Base-by-base conservation (phyloP, 208 protist genomes). In the Crithidia expoeki region DNA sequence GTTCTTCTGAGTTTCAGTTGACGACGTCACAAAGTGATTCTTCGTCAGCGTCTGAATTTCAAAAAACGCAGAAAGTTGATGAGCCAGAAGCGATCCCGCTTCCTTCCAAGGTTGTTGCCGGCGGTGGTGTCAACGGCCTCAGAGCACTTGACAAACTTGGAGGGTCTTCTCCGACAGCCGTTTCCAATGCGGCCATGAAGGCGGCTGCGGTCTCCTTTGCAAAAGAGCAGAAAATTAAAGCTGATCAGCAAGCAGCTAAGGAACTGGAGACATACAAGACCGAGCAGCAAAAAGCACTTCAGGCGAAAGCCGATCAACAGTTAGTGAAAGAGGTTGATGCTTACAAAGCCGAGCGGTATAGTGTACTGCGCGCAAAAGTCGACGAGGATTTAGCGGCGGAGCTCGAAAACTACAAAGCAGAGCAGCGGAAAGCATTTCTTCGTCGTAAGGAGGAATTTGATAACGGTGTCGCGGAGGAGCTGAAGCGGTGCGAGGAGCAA, bases 71-170 rank as follows among this genome's bases (percentile, higher is more conserved):
- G 11, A 53, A 65, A 14, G 40, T 67, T 36, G 61, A 74, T 30
- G 58, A 68, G 49, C 66, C 60, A 7, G 61, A 68, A 2, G 34
- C 47, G 9, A 59, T 76, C 28, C 60, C 62, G 9, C 44, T 76
- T n/a, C 71, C 71, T 6, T 46, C 44, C 44, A 62, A 70, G 28
- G 71, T 81, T 9, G 69, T 74, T 21, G 75, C 75, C 25, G 75
- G 75, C 19, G 75, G 75, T n/a, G 75, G 75, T 21, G 64, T 81
- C 9, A 76, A 74, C 30, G 75, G 75, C 16, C 52, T 81, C 49
- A 55, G 72, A 56, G 75, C 75, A 23, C 52, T 81, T 27, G 75
- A 74, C 10, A 81, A 81, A 46, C 63, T 75, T 28, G 53, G 42
- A 5, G 42, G 58, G 16, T 53, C 75, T 28, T 49, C 57, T 3